A percentile compares a stretch with the other conserved stretches of the same genome.
These are phyloP conservation scores for Magnusiomyces magnusii DNA, from an alignment of 1,139 yeast species.

Conservation along the genomic window DNA sequence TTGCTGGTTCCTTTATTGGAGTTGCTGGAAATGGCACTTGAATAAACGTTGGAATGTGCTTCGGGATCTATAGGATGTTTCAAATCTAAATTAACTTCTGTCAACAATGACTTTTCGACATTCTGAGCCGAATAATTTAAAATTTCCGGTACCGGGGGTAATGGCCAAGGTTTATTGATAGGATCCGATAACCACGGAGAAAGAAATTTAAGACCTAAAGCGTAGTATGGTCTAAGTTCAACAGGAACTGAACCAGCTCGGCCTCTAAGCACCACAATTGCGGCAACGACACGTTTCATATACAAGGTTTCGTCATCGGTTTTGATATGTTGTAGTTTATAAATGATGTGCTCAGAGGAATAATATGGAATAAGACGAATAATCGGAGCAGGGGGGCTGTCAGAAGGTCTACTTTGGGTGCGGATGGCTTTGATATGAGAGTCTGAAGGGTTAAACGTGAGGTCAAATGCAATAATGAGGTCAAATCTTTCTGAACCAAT, in stretches of 20 bases:
- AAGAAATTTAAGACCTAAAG: conserved; percentile 57
- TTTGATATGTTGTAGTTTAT: conserved; percentile 16
- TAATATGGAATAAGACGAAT: conserved; percentile 67
- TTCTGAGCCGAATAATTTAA: conserved; percentile 58
- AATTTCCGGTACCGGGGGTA: conserved; percentile 64
- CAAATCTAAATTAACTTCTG: conserved; percentile 51
- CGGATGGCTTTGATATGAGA: conserved; percentile 34
- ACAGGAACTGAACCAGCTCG: conserved; percentile 80
- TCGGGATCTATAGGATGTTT: conserved; percentile 5
- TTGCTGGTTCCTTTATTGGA: conserved; percentile 23
- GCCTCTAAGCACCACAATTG: conserved; percentile 75
- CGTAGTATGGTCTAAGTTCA: conserved; percentile 67
- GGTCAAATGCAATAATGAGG: conserved; percentile 62
- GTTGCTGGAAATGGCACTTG: background rate
- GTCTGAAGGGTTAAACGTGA: conserved; percentile 46
- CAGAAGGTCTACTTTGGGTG: conserved; percentile 23
- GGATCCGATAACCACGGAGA: conserved; percentile 46
- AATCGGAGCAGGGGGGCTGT: conserved; percentile 42
- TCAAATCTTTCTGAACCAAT: conserved; percentile 40
- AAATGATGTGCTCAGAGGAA: conserved; percentile 62
- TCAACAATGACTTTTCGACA: conserved; percentile 69
- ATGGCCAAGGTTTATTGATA: conserved; percentile 52
- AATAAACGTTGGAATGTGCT: background rate
- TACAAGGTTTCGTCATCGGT: conserved; percentile 21
- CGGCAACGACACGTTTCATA: conserved; percentile 65